These are phyloP conservation scores for Acanthamoeba lenticulata DNA, from an alignment of 208 protist genomes.

Conservation along the genomic window DNA sequence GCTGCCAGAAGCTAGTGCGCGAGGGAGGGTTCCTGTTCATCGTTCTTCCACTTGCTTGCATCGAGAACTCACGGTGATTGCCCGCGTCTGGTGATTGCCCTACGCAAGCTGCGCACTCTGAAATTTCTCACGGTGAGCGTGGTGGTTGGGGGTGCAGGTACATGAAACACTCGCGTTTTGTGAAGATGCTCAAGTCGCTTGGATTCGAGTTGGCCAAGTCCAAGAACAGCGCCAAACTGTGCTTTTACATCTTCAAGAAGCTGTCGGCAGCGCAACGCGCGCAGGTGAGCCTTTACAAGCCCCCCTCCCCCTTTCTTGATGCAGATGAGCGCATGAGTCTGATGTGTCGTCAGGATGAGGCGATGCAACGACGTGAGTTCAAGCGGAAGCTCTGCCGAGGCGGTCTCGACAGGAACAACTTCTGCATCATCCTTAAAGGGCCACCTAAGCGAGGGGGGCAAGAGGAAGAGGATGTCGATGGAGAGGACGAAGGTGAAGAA, in stretches of 20 bases:
- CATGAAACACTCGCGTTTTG: constrained; percentile 46
- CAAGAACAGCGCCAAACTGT: constrained; percentile 60
- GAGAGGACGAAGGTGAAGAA: neutral
- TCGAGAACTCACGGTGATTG: constrained; percentile 46
- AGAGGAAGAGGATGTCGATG: neutral
- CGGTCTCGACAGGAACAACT: constrained; percentile 22
- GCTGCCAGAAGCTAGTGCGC: neutral
- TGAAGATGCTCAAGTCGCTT: constrained; percentile 48
- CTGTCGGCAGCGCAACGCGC: neutral
- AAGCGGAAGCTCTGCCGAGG: constrained; percentile 38
- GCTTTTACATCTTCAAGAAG: constrained; percentile 46
- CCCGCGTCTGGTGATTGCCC: too few species aligned
- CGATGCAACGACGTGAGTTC: neutral
- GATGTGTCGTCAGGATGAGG: neutral
- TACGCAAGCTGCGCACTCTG: too few species aligned
- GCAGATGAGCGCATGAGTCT: neutral
- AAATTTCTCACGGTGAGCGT: too few species aligned
- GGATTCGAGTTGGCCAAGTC: constrained; percentile 41
- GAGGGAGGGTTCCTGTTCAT: constrained; percentile 64
- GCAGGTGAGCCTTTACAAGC: neutral
- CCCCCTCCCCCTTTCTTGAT: neutral
- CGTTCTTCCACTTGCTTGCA: constrained; percentile 62
- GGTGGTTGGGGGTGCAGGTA: constrained; percentile 49
- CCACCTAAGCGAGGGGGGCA: neutral
- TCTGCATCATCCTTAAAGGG: constrained; percentile 30